Evolutionary conservation across 257 asterid genomes (phyloP), one percentile per base, ranked within the genome.

Genomic region (Datura wrightii): DNA sequence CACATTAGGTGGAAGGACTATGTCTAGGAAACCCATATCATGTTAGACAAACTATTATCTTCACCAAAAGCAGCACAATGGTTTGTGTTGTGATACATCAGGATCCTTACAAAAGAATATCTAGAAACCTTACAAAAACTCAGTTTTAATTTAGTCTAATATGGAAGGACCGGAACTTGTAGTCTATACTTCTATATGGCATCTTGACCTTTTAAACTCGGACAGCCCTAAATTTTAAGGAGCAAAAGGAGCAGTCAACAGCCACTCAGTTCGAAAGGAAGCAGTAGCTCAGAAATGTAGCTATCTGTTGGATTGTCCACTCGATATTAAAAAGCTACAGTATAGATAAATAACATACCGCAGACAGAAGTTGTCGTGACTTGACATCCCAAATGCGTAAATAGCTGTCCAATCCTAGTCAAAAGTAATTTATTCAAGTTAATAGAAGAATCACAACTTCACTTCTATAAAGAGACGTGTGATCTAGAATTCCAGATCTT

Each of bases 301-400:
- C 19, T 31, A 5, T 76, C 44, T 13, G 8, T 52, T 3, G 31
- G n/a, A 13, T 31, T 15, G 82, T 13, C 15, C 42, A 8, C 69
- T 16, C 11, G 56, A 18, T 60, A 41, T 60, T 63, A 19, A 63
- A 50, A 79, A 10, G 53, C 52, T 10, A 58, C 13, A 56, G 24
- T 11, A 79, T 15, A 74, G 52, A 53, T 44, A 52, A 69, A 83
- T n/a, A 82, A 79, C 93, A 79, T 96, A 94, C 98, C 91, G 95
- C 92, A 69, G 98, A 94, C 72, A 97, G 92, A 86, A 97, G 97
- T 86, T 94, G 96, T 19, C 99, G 89, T 37, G 98, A 90, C 36
- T 97, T 58, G 39, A 91, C 85, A 89, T 97, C 97, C 99, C 99
- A 97, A 84, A 97, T 88, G 86, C 98, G 97, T 88, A 97, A 89